Evolutionary conservation across 106 monocot species (phyloP), one percentile per base, ranked within the genome.

Genomic region (Acanthochlamys bracteata): DNA sequence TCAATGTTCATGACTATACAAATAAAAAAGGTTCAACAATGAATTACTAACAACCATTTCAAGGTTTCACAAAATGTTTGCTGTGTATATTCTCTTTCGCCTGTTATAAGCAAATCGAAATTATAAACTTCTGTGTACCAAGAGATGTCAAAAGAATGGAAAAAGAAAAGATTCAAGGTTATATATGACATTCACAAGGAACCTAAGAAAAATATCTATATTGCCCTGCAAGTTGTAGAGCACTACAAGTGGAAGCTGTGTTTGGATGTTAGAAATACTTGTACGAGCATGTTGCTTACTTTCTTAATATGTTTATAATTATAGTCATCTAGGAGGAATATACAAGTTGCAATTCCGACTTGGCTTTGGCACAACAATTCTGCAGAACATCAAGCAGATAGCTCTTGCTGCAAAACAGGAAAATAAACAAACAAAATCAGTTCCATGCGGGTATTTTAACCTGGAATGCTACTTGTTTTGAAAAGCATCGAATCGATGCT

Each of bases 351-450:
- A 66, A 24, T 59, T 66, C 66, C 66, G 22, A 76, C 69, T 66
- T 76, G 76, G 63, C 81, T 68, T 73, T 81, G 72, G 60, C 52
- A 69, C 46, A 65, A 69, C 55, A 79, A 79, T 75, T 79, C 83
- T 83, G 83, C 83, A 83, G 71, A 78, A 76, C 54, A 75, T 67
- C 68, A 79, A 79, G 75, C 40, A 79, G 64, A 73, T 66, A 68
- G 77, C 63, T 66, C 64, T 46, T 42, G 24, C 63, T 69, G 61
- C 20, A 17, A n/a, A 17, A 52, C n/a, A 13, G 55, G 55, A 17
- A 19, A 55, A 20, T 4, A 20, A 55, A 55, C 20, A 55, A 33
- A 55, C 55, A 20, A 61, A 39, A 7, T 40, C 40, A 40, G 25
- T 41, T 40, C 40, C 27, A 61, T 61, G 61, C 39, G 39, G 61